Evolutionary conservation across 2,329 filamentous ascomycete species (phyloP).

Genomic region (Fusarium metavorans): DNA sequence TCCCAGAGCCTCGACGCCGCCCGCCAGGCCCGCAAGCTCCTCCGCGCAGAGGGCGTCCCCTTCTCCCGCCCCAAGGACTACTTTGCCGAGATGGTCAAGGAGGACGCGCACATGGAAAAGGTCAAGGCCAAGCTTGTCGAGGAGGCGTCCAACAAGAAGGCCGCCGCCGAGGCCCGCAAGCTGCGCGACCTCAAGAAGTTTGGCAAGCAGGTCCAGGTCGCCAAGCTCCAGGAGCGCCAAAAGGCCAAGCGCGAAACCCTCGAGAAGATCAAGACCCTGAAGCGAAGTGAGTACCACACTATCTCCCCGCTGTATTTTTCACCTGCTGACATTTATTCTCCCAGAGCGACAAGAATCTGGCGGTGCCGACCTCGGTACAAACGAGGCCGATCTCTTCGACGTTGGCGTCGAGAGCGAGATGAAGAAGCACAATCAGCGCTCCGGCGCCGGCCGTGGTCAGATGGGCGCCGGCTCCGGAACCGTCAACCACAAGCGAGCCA

Average conservation of each 20-base stretch:
- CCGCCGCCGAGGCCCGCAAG: slow-evolving; percentile 88
- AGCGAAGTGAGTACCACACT: slow-evolving; percentile 80
- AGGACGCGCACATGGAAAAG: slow-evolving; percentile 97
- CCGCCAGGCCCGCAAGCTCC: slow-evolving; percentile 75
- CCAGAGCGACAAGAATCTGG: slow-evolving; percentile 84
- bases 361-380: slow-evolving; percentile 70
- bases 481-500: slow-evolving; percentile 80
- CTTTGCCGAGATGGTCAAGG: slow-evolving; percentile 99
- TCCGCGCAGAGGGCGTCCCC: slow-evolving; percentile 84
- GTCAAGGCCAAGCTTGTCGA: slow-evolving; percentile 94
- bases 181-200: slow-evolving; percentile 98
- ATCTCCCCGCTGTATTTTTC: slow-evolving; percentile 12
- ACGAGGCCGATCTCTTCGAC: slow-evolving; percentile 91
- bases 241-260: slow-evolving; percentile 93
- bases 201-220: slow-evolving; percentile 97
- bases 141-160: slow-evolving; percentile 92
- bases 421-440: slow-evolving; percentile 52
- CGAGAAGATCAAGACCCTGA: slow-evolving; percentile 94
- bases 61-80: slow-evolving; percentile 94
- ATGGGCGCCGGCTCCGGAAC: slow-evolving; percentile 39
- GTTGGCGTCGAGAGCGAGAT: slow-evolving; percentile 82
- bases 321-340: slow-evolving; percentile 35
- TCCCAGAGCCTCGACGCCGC: slow-evolving; percentile 87
- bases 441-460: slow-evolving; percentile 54
- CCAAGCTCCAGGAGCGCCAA: slow-evolving; percentile 92